A percentile compares a stretch with the other conserved stretches of the same genome.
phyloP scores from a whole-genome alignment of 2,329 filamentous ascomycete species.

The Graphilbum sp. region DNA sequence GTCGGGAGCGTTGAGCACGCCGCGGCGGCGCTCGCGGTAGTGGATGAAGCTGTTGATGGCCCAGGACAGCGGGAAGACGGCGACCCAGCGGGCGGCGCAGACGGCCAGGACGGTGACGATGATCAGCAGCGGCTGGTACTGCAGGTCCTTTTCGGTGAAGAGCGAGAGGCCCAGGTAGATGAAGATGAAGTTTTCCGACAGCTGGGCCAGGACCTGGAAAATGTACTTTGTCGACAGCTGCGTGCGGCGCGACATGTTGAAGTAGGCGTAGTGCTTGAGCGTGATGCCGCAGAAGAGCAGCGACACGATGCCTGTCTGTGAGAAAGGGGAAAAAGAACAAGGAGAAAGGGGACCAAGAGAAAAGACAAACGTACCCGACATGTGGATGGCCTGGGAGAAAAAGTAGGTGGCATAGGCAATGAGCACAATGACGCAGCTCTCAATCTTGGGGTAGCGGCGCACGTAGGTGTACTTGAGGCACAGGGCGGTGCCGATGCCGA shows the following conservation, averaged over 20 bases:
- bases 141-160: conserved; percentile 75
- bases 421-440: conserved; percentile 84
- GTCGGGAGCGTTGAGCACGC: conserved; percentile 55
- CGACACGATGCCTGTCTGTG: conserved; percentile 66
- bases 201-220: conserved; percentile 84
- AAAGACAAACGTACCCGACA: conserved; percentile 83
- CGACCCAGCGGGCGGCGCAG: conserved; percentile 79
- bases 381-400: conserved; percentile 86
- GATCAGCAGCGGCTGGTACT: conserved; percentile 90
- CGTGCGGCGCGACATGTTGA: conserved; percentile 97
- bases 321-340: conserved; percentile 1
- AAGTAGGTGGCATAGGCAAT: conserved; percentile 96
- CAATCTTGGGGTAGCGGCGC: conserved; percentile 83
- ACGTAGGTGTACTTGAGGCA: conserved; percentile 91
- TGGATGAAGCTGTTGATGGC: conserved; percentile 86
- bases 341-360: neutral
- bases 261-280: conserved; percentile 96
- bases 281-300: conserved; percentile 96
- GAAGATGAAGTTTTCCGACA: conserved; percentile 99
- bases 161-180: conserved; percentile 92
- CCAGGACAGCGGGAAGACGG: conserved; percentile 82
- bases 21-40: conserved; percentile 64
- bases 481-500: conserved; percentile 76
- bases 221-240: conserved; percentile 97
- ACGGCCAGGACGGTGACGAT: conserved; percentile 85